Evolutionary conservation across 495 filamentous ascomycete species (phyloP), one percentile per base, ranked within the genome.

Genomic region (Sordaria brevicollis): DNA sequence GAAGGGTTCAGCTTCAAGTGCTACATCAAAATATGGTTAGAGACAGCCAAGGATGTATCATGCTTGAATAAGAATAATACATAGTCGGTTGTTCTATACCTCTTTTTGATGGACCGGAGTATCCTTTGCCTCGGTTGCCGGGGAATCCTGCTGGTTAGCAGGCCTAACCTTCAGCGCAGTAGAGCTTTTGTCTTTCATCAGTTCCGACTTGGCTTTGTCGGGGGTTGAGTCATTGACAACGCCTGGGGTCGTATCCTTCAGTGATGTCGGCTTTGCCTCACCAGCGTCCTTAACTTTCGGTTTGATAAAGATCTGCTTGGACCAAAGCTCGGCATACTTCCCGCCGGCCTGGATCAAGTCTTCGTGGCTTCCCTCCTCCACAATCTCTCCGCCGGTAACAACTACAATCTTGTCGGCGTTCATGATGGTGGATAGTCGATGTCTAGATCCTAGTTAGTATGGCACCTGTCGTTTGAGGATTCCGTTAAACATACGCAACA

Each of bases 371-470:
- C 90, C 89, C 62, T 86, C 81, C 78, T 93, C 89, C 4, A 87
- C 80, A 70, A 91, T 86, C 69, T 86, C 80, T 13, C 90, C 90
- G 38, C 89, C 84, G 67, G 86, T 83, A 67, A 91, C 81, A 25
- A 92, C 89, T 66, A 91, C 80, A 70, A 92, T 91, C 65, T 82
- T 81, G 69, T 92, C 88, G 17, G 88, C 89, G 72, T 88, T 87
- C 87, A 90, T 87, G 67, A 90, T 89, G 8, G 88, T 93, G 9
- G 88, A 91, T 66, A 90, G 81, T 25, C 88, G 89, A 79, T 90
- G 90, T 0, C 84, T 86, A 71, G 1, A 34, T 69, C 68, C 74
- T 66, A 71, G 75, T 73, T 68, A 70, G 65, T 35, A 25, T 17
- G 49, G 25, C 25, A 62, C 5, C 17, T 10, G 13, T 15, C 29